These are phyloP conservation scores for Parietaria judaica DNA, from an alignment of 306 rosid genomes.

Conservation along the genomic window DNA sequence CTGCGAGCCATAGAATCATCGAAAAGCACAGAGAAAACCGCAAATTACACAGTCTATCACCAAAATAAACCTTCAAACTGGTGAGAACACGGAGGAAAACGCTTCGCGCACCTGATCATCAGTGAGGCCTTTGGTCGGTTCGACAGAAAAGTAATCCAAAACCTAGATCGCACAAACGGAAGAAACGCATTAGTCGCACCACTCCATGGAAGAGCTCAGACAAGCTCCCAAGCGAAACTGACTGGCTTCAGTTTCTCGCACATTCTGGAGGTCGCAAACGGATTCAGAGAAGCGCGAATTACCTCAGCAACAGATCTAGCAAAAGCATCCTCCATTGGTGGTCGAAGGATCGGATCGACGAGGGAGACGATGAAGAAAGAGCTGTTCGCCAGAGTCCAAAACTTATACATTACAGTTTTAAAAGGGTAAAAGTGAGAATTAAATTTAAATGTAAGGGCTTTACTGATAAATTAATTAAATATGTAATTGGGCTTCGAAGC, in stretches of 20 bases:
- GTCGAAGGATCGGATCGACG: conserved; percentile 34
- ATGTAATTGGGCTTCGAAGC: background rate
- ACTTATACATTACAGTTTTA: background rate
- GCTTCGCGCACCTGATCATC: conserved; percentile 49
- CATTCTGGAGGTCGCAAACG: conserved; percentile 1
- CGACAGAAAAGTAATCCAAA: conserved; percentile 77
- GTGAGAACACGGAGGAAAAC: background rate
- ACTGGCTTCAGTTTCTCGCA: background rate
- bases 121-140: conserved; percentile 68
- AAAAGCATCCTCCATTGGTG: conserved; percentile 77
- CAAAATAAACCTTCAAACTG: conserved; percentile 1
- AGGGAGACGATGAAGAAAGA: background rate
- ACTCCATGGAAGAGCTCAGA: conserved; percentile 3
- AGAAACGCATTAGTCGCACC: conserved; percentile 1
- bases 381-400: conserved; percentile 3
- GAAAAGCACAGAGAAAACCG: background rate
- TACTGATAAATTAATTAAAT: background rate
- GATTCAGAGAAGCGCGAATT: conserved; percentile 11
- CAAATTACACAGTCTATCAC: conserved; percentile 1
- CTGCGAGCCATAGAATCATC: conserved; percentile 27
- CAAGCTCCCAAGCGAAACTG: background rate
- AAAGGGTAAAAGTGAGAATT: background rate
- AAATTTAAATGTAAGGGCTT: background rate
- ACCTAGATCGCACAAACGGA: conserved; percentile 36
- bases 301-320: conserved; percentile 88